Percentiles rank a stretch among this genome's conserved stretches.
Evolutionary conservation across 805 yeast species (phyloP).

Genomic region (Citeromyces matritensis): DNA sequence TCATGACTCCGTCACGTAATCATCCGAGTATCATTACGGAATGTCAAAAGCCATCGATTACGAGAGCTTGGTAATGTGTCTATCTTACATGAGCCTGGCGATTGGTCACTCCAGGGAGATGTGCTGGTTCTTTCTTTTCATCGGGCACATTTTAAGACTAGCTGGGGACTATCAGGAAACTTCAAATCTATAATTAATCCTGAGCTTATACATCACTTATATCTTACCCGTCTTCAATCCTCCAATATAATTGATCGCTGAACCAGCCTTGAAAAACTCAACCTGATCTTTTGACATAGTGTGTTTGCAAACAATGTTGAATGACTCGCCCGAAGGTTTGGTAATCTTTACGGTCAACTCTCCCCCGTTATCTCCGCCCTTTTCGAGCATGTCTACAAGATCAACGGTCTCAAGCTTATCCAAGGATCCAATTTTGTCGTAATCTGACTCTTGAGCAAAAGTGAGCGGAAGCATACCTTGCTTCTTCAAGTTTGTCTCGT

Average conservation of each 20-base stretch:
- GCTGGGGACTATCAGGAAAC: not conserved
- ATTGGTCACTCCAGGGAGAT: too few species aligned
- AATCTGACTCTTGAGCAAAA: conserved; percentile 78
- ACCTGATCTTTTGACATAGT: conserved; percentile 96
- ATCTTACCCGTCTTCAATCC: conserved; percentile 10
- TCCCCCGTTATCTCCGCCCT: conserved; percentile 85
- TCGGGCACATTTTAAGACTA: not conserved
- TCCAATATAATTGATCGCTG: conserved; percentile 81
- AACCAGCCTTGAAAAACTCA: conserved; percentile 93
- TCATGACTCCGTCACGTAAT: too few species aligned
- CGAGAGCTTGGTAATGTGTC: too few species aligned
- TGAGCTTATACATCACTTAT: not conserved
- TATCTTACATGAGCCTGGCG: too few species aligned
- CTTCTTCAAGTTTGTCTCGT: conserved; percentile 98
- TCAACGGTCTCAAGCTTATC: conserved; percentile 68
- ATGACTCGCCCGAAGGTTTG: conserved; percentile 55
- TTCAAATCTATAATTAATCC: too few species aligned
- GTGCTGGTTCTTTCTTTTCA: not conserved
- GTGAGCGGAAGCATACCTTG: conserved; percentile 97
- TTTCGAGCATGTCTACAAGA: conserved; percentile 60
- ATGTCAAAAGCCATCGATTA: too few species aligned
- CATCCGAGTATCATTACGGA: too few species aligned
- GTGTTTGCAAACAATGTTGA: conserved; percentile 68
- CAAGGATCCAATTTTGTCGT: conserved; percentile 86
- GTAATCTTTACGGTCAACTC: conserved; percentile 54